phyloP scores from a whole-genome alignment of 768 basidiomycete genomes.

The Podaxis sp. region DNA sequence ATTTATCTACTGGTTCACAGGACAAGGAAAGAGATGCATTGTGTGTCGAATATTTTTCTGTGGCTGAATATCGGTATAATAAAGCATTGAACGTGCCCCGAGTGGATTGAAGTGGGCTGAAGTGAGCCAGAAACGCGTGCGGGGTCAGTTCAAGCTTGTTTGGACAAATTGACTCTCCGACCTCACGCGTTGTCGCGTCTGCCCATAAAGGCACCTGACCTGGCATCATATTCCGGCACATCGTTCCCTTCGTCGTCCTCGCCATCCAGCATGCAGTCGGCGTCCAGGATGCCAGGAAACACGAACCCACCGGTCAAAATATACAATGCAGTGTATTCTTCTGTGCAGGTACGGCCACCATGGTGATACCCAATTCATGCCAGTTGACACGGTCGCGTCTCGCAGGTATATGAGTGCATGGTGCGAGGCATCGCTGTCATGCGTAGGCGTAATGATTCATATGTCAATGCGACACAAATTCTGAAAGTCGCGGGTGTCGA shows the following conservation, averaged over 20 bases:
- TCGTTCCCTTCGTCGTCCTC: slow-evolving; percentile 28
- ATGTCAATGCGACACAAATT: slow-evolving; percentile 98
- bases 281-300: slow-evolving; percentile 41
- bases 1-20: neutral
- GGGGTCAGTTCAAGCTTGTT: slow-evolving; percentile 34
- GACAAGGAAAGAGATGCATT: neutral
- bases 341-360: slow-evolving; percentile 63
- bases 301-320: slow-evolving; percentile 71
- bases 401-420: slow-evolving; percentile 96
- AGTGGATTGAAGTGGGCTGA: neutral
- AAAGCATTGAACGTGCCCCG: neutral
- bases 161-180: slow-evolving; percentile 15
- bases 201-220: slow-evolving; percentile 31
- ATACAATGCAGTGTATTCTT: slow-evolving; percentile 91
- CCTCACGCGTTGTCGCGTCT: slow-evolving; percentile 43
- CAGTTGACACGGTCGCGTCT: slow-evolving; percentile 37
- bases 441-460: slow-evolving; percentile 92
- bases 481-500: slow-evolving; percentile 98
- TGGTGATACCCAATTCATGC: slow-evolving; percentile 17
- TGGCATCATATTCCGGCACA: slow-evolving; percentile 26
- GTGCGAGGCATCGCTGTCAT: slow-evolving; percentile 98
- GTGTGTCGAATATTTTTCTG: neutral
- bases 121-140: slow-evolving; percentile 32
- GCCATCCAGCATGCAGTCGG: slow-evolving; percentile 44
- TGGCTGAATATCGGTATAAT: neutral